These are phyloP conservation scores for Phytophthora tubulina DNA, from an alignment of 352 stramenopile species.

Conservation along the genomic window DNA sequence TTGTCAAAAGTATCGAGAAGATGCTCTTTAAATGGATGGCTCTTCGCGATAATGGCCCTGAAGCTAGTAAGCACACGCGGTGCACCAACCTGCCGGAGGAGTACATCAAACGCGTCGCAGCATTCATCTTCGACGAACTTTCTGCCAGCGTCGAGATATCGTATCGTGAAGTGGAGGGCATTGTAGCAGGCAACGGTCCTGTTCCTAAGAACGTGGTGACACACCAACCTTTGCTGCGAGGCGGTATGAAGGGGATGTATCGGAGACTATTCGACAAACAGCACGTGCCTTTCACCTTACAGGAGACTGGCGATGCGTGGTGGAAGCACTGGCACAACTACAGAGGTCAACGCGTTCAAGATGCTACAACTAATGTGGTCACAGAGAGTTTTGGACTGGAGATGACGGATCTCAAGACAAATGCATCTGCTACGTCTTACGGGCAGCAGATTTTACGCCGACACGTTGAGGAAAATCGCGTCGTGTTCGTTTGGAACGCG, in stretches of 20 bases:
- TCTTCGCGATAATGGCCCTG: neutral
- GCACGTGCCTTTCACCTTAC: constrained; percentile 44
- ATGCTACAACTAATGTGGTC: constrained; percentile 51
- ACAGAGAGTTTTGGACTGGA: constrained; percentile 65
- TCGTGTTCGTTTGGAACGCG: constrained; percentile 67
- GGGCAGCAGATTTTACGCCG: constrained; percentile 64
- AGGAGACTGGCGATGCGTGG: constrained; percentile 45
- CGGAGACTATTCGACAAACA: constrained; percentile 46
- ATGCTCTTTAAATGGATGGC: constrained; percentile 35
- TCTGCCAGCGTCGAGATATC: constrained; percentile 45
- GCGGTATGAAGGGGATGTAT: constrained; percentile 49
- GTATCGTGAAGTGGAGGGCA: constrained; percentile 48
- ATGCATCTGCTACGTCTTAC: constrained; percentile 55
- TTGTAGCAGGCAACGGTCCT: constrained; percentile 36
- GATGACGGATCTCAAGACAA: constrained; percentile 51
- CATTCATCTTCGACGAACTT: constrained; percentile 49
- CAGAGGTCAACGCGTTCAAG: constrained; percentile 27
- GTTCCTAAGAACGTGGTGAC: constrained; percentile 27
- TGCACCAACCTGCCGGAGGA: constrained; percentile 21
- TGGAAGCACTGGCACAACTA: constrained; percentile 47
- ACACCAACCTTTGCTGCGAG: constrained; percentile 39
- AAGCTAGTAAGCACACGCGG: constrained; percentile 24
- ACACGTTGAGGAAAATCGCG: constrained; percentile 61
- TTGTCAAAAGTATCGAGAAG: constrained; percentile 46
- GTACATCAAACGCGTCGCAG: constrained; percentile 33